Conservation (phyloP, 208 protist species). For the Leishmania lainsoni region DNA sequence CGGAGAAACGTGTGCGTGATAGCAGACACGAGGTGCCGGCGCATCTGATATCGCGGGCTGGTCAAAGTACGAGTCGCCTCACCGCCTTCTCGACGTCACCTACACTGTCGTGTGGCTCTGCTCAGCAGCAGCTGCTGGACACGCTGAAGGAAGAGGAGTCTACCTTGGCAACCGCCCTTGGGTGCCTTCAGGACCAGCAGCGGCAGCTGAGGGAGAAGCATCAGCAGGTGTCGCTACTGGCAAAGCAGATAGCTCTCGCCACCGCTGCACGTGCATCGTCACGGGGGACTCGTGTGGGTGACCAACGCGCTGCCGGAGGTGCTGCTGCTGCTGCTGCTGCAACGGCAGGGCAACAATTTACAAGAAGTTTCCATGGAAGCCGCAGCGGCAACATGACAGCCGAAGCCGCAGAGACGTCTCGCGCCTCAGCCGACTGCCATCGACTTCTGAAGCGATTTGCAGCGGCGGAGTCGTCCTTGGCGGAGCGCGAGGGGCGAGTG, state of each 20-base stretch:
- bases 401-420: not conserved
- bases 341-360: not conserved
- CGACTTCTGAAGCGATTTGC: slow-evolving; percentile 38
- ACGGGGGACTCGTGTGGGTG: not conserved
- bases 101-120: slow-evolving; percentile 13
- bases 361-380: too few relatives aligned
- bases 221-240: slow-evolving; percentile 8
- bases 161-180: slow-evolving; percentile 24
- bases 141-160: slow-evolving; percentile 33
- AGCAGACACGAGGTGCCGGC: not conserved
- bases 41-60: not conserved
- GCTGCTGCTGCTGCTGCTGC: not conserved
- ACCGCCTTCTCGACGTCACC: slow-evolving; percentile 1
- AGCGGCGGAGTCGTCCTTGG: slow-evolving; percentile 31
- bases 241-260: not conserved
- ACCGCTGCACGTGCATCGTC: not conserved
- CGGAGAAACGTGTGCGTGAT: not conserved
- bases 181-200: slow-evolving; percentile 34
- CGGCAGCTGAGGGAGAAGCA: slow-evolving; percentile 23
- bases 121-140: slow-evolving; percentile 23
- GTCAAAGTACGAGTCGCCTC: slow-evolving; percentile 11
- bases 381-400: not conserved
- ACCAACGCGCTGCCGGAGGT: not conserved
- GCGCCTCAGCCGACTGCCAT: slow-evolving; percentile 6
- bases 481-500: slow-evolving; percentile 34